phyloP scores from a whole-genome alignment of 495 filamentous ascomycete species.

The Aspergillus bridgeri region DNA sequence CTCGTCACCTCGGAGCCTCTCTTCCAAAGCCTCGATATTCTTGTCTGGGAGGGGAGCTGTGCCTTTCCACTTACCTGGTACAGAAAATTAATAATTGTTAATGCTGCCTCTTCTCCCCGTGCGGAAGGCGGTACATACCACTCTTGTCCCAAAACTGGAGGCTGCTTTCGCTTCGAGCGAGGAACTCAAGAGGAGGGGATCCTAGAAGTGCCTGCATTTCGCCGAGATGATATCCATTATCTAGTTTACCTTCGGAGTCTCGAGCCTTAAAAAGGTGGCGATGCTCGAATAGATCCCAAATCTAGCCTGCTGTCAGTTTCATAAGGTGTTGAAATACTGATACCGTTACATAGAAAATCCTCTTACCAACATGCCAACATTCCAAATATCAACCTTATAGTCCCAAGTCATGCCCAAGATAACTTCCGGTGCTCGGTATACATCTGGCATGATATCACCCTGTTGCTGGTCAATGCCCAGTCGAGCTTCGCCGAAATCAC shows the following conservation, averaged over 20 bases:
- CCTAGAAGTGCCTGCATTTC: constrained; percentile 40
- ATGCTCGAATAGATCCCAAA: constrained; percentile 44
- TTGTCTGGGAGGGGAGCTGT: constrained; percentile 10
- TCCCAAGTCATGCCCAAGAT: constrained; percentile 37
- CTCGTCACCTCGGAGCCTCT: constrained; percentile 24
- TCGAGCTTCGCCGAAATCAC: constrained; percentile 30
- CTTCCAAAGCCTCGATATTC: constrained; percentile 12
- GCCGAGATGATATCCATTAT: constrained; percentile 38
- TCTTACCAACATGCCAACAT: constrained; percentile 43
- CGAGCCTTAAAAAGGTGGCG: constrained; percentile 36
- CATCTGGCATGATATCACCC: constrained; percentile 28
- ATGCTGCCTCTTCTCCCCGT: not conserved
- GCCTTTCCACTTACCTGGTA: constrained; percentile 22
- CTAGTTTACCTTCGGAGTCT: constrained; percentile 32
- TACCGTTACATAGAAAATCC: not conserved
- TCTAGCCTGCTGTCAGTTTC: constrained; percentile 23
- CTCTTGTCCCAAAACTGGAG: constrained; percentile 22
- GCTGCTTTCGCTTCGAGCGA: constrained; percentile 24
- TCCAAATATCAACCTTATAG: constrained; percentile 42
- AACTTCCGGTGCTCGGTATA: constrained; percentile 43
- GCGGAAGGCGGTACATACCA: not conserved
- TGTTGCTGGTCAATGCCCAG: constrained; percentile 27
- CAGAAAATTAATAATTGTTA: constrained; percentile 1
- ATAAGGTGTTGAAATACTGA: not conserved
- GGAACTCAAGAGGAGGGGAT: constrained; percentile 30